Conservation (phyloP, 768 basidiomycete species). For the Xerocomellus intermedius region DNA sequence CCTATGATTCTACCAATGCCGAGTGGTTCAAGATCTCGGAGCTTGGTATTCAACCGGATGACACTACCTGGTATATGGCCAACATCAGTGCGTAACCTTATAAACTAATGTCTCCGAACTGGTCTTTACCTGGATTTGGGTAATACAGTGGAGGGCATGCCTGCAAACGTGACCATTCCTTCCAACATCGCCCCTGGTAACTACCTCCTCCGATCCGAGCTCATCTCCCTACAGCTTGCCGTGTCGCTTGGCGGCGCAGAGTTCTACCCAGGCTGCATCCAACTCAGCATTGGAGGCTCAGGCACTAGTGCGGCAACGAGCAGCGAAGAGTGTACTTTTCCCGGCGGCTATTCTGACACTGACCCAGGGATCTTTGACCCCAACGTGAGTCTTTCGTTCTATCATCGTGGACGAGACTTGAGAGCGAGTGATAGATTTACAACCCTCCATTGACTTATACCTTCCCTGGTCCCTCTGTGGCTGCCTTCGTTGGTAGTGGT, state of each 20-base stretch:
- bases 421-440: slow-evolving; percentile 24
- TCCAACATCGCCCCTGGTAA: slow-evolving; percentile 57
- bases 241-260: slow-evolving; percentile 51
- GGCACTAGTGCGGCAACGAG: slow-evolving; percentile 19
- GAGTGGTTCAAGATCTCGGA: slow-evolving; percentile 76
- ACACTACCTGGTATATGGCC: slow-evolving; percentile 47
- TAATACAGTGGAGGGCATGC: slow-evolving; percentile 34
- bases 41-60: slow-evolving; percentile 38
- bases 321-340: slow-evolving; percentile 51
- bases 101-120: neutral
- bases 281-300: slow-evolving; percentile 30
- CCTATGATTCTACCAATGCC: slow-evolving; percentile 56
- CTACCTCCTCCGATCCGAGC: slow-evolving; percentile 76
- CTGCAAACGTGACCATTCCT: slow-evolving; percentile 46
- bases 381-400: slow-evolving; percentile 29
- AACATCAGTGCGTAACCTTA: slow-evolving; percentile 43
- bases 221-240: slow-evolving; percentile 75
- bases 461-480: slow-evolving; percentile 55
- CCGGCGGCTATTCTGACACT: slow-evolving; percentile 66
- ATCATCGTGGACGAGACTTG: neutral
- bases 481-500: slow-evolving; percentile 36
- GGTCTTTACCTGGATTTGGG: neutral
- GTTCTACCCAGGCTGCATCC: slow-evolving; percentile 33
- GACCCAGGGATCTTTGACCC: slow-evolving; percentile 69
- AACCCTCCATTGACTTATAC: slow-evolving; percentile 37